Evolutionary conservation across 2,329 filamentous ascomycete genomes (phyloP).

Genomic region (Myriosclerotinia duriaeana): DNA sequence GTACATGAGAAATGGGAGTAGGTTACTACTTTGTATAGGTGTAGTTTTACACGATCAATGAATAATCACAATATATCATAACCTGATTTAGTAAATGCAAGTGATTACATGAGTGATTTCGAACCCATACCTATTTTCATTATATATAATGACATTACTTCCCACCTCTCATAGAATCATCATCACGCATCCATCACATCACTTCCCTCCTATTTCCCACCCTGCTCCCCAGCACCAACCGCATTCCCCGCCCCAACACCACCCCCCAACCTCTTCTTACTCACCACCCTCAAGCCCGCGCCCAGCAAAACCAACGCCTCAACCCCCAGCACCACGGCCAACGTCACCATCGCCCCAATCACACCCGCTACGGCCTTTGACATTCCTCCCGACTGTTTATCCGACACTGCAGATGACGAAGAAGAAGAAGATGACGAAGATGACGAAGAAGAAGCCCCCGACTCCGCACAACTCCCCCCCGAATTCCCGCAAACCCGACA

Average conservation of each 20-base stretch:
- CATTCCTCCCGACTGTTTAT: slow-evolving; percentile 44
- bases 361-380: slow-evolving; percentile 75
- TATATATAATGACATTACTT: not conserved
- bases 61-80: not conserved
- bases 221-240: not conserved
- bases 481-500: slow-evolving; percentile 73
- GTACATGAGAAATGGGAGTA: not conserved
- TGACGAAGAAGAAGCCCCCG: slow-evolving; percentile 38
- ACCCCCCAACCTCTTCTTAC: slow-evolving; percentile 48
- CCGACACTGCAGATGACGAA: slow-evolving; percentile 28
- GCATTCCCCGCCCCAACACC: not conserved
- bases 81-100: not conserved
- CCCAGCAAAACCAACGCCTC: slow-evolving; percentile 54
- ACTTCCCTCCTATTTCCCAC: not conserved
- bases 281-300: slow-evolving; percentile 58
- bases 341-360: slow-evolving; percentile 69
- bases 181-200: too few relatives aligned
- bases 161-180: too few relatives aligned
- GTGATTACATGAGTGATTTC: not conserved
- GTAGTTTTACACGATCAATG: slow-evolving; percentile 4
- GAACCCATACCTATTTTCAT: not conserved
- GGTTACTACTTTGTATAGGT: not conserved
- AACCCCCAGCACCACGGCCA: slow-evolving; percentile 60
- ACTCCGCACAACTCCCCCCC: slow-evolving; percentile 62
- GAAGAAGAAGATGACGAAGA: slow-evolving; percentile 37